Percentiles rank a stretch among this genome's conserved stretches.
phyloP scores from a whole-genome alignment of 2,329 filamentous ascomycete species.

The Botrytis tulipae region DNA sequence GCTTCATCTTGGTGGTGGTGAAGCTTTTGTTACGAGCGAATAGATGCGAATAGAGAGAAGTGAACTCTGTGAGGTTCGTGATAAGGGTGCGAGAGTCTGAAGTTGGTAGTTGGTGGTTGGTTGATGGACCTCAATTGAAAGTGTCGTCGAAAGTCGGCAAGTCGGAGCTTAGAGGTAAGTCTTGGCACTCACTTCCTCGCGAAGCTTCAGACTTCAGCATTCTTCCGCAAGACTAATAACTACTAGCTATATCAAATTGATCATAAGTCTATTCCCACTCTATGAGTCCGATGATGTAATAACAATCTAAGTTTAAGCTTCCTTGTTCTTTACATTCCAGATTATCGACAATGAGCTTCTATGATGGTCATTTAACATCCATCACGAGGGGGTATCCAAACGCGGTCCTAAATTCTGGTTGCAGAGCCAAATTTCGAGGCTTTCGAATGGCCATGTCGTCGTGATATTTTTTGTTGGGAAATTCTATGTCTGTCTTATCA shows the following conservation, averaged over 20 bases:
- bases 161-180: slow-evolving; percentile 2
- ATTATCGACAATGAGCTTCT: neutral
- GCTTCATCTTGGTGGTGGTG: slow-evolving; percentile 67
- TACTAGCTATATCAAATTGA: neutral
- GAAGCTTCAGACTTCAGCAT: neutral
- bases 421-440: neutral
- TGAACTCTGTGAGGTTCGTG: neutral
- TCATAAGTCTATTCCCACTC: neutral
- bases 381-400: neutral
- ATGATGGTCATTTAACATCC: neutral
- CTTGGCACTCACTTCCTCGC: neutral
- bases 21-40: neutral
- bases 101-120: neutral
- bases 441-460: neutral
- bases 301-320: neutral
- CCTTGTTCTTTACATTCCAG: neutral
- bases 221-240: neutral
- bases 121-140: slow-evolving; percentile 11
- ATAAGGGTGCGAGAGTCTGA: neutral
- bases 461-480: neutral
- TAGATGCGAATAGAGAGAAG: neutral
- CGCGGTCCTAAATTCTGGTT: neutral
- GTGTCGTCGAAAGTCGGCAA: slow-evolving; percentile 8
- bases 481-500: neutral
- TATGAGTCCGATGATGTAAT: neutral